Evolutionary conservation across 2,329 filamentous ascomycete species (phyloP).

Genomic region (Alternaria viburni): DNA sequence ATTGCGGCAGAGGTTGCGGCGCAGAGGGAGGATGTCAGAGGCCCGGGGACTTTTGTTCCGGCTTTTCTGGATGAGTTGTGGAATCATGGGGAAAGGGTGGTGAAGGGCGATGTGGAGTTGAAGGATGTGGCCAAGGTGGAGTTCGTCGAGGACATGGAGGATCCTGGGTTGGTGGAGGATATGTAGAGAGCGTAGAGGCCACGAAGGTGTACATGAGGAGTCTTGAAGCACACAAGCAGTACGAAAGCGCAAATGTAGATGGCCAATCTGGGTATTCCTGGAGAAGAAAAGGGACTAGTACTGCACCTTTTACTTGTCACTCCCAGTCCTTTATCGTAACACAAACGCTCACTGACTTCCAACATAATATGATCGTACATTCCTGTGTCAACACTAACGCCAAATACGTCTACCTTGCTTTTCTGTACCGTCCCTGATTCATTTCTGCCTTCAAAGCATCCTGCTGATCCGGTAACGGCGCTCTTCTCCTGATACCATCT

Average conservation of each 20-base stretch:
- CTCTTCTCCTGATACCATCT: conserved; percentile 53
- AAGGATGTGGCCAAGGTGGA: conserved; percentile 27
- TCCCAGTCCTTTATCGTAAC: not conserved
- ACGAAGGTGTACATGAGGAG: not conserved
- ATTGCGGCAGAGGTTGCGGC: conserved; percentile 74
- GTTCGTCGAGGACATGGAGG: conserved; percentile 23
- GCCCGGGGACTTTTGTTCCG: conserved; percentile 86
- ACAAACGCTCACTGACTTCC: not conserved
- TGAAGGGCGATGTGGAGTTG: conserved; percentile 15
- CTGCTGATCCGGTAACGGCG: conserved; percentile 80
- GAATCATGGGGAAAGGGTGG: conserved; percentile 15
- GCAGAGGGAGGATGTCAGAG: conserved; percentile 66
- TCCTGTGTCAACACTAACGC: not conserved
- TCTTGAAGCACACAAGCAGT: not conserved
- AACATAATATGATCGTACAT: not conserved
- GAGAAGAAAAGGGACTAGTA: not conserved
- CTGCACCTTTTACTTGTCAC: not conserved
- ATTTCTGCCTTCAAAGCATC: conserved; percentile 83
- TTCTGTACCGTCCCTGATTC: conserved; percentile 60
- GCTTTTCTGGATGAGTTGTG: conserved; percentile 79
- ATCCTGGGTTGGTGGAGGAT: not conserved
- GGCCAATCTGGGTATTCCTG: not conserved
- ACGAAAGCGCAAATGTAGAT: not conserved
- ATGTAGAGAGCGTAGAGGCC: not conserved
- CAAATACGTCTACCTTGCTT: conserved; percentile 21